Evolutionary conservation across 2,329 filamentous ascomycete species (phyloP), one percentile per base, ranked within the genome.

Genomic region (Penicillium sp.): DNA sequence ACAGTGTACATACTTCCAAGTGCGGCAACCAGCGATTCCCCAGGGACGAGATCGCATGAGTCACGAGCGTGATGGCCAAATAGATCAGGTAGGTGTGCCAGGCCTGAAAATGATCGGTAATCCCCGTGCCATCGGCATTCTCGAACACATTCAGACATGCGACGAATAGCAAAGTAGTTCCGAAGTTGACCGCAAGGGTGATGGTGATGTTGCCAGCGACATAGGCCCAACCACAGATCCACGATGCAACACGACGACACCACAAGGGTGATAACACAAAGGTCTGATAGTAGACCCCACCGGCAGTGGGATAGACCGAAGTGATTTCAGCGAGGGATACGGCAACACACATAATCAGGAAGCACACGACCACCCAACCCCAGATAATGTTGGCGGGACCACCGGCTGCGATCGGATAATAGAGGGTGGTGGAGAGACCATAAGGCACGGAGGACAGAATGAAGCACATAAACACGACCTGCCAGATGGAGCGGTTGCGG

Each of bases 171-270:
- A 73, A 60, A 2, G 72, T 65, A 18, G 71, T 74, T 59, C 82
- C 84, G 52, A 88, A 84, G 57, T 84, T 84, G 1, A 82, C 81
- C 11, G 84, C 79, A 0, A 84, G 67, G 0, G 79, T 82, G 32
- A 82, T 88, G 45, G 82, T 85, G 59, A 86, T 82, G 66, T 87
- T 87, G 45, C 84, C 84, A 38, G 86, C 79, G 16, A 85, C 74
- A 57, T 84, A 86, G 13, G 81, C 60, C 80, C 81, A 84, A 4
- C 80, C 80, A 3, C 79, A 80, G 17, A 82, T 74, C 73, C 78
- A 84, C 7, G 72, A 77, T 6, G 79, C 74, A 28, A 84, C 70
- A 2, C 79, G 78, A 7, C 79, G 77, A 62, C 75, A 84, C 56
- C 79, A 68, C 18, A 70, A 71, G 0, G 77, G 79, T 1, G 73